These are phyloP conservation scores for Amaranthus palmeri DNA, from an alignment of 148 eudicot genomes.

Conservation along the genomic window DNA sequence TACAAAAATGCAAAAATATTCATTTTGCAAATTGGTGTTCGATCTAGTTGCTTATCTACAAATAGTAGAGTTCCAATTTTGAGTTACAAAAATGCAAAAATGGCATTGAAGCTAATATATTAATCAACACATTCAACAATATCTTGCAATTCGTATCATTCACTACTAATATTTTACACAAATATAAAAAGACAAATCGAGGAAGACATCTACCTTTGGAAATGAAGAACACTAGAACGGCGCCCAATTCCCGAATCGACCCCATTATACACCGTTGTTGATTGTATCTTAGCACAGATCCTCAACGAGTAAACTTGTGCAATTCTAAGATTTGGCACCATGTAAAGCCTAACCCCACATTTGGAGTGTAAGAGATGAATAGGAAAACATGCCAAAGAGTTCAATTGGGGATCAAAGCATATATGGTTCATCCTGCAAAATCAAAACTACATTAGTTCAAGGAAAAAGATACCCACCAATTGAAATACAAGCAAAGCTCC, in stretches of 20 bases:
- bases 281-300: slow-evolving; percentile 31
- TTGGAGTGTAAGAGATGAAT: slow-evolving; percentile 18
- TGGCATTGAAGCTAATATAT: too few species aligned
- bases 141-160: background rate
- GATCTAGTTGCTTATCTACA: background rate
- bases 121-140: background rate
- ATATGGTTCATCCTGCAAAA: slow-evolving; percentile 38
- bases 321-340: slow-evolving; percentile 21
- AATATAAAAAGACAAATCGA: background rate
- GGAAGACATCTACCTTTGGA: slow-evolving; percentile 37
- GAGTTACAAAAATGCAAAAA: background rate
- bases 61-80: background rate
- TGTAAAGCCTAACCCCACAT: slow-evolving; percentile 27
- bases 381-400: slow-evolving; percentile 27
- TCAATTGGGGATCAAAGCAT: slow-evolving; percentile 22
- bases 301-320: slow-evolving; percentile 19
- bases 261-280: slow-evolving; percentile 25
- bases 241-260: slow-evolving; percentile 19
- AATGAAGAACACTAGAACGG: slow-evolving; percentile 27
- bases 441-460: background rate
- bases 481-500: background rate
- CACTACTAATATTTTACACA: background rate
- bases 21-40: background rate
- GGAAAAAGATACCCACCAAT: background rate
- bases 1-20: background rate